Conservation (phyloP, 139 green algal genomes). For the Spirogloea muscicola region DNA sequence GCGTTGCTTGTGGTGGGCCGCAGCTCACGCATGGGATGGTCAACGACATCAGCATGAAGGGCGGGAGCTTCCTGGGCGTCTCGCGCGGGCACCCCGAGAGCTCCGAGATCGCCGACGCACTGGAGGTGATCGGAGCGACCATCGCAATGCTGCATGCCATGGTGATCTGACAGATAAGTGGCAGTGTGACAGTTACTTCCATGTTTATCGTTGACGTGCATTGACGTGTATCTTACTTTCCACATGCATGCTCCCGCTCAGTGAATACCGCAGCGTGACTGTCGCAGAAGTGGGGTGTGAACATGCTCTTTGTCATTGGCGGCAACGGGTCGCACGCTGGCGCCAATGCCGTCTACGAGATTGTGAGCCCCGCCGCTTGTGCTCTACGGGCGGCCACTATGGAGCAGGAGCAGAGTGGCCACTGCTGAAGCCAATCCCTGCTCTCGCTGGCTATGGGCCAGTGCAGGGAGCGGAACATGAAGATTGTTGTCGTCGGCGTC, state of each 20-base stretch:
- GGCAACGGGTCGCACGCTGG: slow-evolving; percentile 54
- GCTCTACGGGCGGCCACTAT: slow-evolving; percentile 2
- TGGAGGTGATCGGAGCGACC: slow-evolving; percentile 29
- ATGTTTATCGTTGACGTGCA: no score
- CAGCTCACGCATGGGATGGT: slow-evolving; percentile 21
- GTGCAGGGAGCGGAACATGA: slow-evolving; percentile 14
- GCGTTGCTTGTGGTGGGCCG: no score
- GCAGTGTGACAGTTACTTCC: no score
- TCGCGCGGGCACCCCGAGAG: slow-evolving; percentile 17
- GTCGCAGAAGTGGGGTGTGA: slow-evolving; percentile 78
- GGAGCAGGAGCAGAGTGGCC: not conserved
- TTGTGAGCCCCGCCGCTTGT: slow-evolving; percentile 18
- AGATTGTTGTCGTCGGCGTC: slow-evolving; percentile 59
- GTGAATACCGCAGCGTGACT: not conserved
- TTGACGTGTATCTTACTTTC: no score
- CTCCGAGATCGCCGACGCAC: slow-evolving; percentile 25
- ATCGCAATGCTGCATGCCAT: no score
- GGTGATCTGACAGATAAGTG: no score
- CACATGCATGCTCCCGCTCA: no score
- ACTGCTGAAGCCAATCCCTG: not conserved
- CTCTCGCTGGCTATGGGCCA: not conserved
- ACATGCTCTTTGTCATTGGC: slow-evolving; percentile 96
- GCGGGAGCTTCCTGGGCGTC: slow-evolving; percentile 24
- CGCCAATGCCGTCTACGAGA: slow-evolving; percentile 43
- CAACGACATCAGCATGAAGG: slow-evolving; percentile 26